Base-by-base conservation (phyloP, 768 basidiomycete species). In the Naganishia friedmannii region DNA sequence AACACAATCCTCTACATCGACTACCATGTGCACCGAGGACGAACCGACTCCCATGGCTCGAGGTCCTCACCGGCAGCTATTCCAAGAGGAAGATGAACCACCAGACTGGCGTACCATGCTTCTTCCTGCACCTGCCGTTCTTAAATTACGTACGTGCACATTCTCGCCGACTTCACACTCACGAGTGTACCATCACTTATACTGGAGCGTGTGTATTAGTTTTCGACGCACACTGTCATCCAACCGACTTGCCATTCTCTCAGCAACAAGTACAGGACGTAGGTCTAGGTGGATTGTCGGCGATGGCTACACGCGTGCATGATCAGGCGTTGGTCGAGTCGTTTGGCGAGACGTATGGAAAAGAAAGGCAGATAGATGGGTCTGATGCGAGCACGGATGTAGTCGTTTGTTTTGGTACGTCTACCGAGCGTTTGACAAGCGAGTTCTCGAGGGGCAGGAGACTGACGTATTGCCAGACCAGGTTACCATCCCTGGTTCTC, bases 401-500 rank as follows among this genome's bases (percentile, higher is more conserved):
- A 29, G 82, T 91, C n/a, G 90, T 94, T 57, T 90, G 88, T 78
- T 98, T 95, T 80, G 94, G 92, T 93, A 69, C 83, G 88, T 82
- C 48, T 21, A 10, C 58, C 72, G 28, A 34, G 65, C 48, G 6
- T 5, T 12, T n/a, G 4, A 12, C 48, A n/a, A 51, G 9, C 54
- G 4, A n/a, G 34, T 34, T 19, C 2, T 13, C 21, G 37, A 12
- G 6, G 15, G 3, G 10, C 34, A 58, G 9, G 5, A n/a, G 34
- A 39, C 15, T 42, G 42, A 42, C 42, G 42, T 45, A 26, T 42
- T 5, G 2, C 21, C 15, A 10, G 5, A 4, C 3, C 53, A 93
- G 91, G 94, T 54, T 88, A 92, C 76, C 95, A 97, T 78, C 95
- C 95, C 1, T 97, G 95, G 95, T 94, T 91, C 81, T 85, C 88